A percentile compares a stretch with the other conserved stretches of the same genome.
phyloP scores from a whole-genome alignment of 163 green algal genomes.

The Prototheca stagnorum region DNA sequence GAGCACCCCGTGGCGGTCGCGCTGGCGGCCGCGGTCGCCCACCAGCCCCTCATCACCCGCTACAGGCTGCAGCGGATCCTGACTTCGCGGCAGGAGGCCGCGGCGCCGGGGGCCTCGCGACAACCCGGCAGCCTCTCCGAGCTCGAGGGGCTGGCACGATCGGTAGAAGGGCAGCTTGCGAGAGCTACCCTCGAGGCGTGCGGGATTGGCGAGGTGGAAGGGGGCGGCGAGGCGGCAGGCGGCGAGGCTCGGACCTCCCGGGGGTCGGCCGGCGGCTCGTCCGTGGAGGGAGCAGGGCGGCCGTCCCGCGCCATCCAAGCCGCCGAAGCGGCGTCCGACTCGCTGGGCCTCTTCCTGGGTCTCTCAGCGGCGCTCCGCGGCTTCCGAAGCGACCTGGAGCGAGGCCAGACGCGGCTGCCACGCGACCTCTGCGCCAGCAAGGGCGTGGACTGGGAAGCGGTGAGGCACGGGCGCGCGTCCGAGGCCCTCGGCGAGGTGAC shows the following conservation, averaged over 20 bases:
- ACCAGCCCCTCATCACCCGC: constrained; percentile 13
- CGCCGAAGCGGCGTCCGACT: constrained; percentile 56
- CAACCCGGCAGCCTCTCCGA: background rate
- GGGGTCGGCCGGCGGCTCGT: no score
- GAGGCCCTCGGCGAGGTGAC: constrained; percentile 42
- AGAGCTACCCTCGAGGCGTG: no score
- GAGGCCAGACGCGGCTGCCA: constrained; percentile 41
- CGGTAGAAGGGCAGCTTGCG: no score
- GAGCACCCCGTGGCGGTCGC: constrained; percentile 33
- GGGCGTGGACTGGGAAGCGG: constrained; percentile 36
- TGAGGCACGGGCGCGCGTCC: constrained; percentile 30
- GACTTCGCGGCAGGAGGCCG: constrained; percentile 38
- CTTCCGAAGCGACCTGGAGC: constrained; percentile 26
- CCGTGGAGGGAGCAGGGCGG: background rate
- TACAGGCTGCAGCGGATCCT: constrained; percentile 56
- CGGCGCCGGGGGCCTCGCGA: constrained; percentile 17
- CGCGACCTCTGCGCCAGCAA: constrained; percentile 41
- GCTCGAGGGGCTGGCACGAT: background rate
- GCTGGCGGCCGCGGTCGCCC: constrained; percentile 19
- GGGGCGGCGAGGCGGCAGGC: no score
- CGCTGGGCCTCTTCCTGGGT: constrained; percentile 65
- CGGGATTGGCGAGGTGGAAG: no score
- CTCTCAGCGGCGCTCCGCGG: constrained; percentile 44
- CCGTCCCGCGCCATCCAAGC: constrained; percentile 7
- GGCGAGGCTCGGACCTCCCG: no score